A percentile compares a stretch with the other conserved stretches of the same genome.
phyloP scores from a whole-genome alignment of 257 asterid genomes.

The Echites panduratus region DNA sequence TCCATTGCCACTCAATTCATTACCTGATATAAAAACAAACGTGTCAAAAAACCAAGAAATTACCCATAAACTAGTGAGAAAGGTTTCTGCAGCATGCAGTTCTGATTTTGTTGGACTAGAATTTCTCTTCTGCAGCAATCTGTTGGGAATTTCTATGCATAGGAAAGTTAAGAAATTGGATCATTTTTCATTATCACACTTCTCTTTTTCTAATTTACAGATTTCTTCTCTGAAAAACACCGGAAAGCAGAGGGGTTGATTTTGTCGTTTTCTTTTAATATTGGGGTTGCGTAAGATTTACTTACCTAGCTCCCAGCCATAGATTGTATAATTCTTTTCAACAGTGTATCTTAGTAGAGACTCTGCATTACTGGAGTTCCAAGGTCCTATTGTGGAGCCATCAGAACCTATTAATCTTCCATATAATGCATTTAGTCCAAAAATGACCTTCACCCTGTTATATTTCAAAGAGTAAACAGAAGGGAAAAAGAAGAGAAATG shows the following conservation, averaged over 20 bases:
- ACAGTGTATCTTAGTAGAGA: slow-evolving; percentile 60
- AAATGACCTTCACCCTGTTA: slow-evolving; percentile 60
- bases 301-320: slow-evolving; percentile 95
- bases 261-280: background rate
- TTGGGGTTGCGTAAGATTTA: background rate
- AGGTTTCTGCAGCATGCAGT: no score
- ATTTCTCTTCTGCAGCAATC: background rate
- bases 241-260: no score
- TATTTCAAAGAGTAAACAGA: background rate
- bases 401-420: slow-evolving; percentile 44
- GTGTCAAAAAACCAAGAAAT: background rate
- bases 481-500: background rate
- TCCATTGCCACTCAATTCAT: slow-evolving; percentile 78
- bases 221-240: no score
- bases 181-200: background rate
- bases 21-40: slow-evolving; percentile 39
- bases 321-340: slow-evolving; percentile 35
- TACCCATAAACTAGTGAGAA: no score
- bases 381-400: slow-evolving; percentile 49
- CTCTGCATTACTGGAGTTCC: slow-evolving; percentile 76
- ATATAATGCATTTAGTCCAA: slow-evolving; percentile 68
- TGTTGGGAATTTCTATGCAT: background rate
- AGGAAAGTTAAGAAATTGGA: background rate
- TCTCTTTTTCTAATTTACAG: background rate
- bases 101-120: no score